phyloP scores from a whole-genome alignment of 2,329 filamentous ascomycete genomes.

The Pyricularia sp. region DNA sequence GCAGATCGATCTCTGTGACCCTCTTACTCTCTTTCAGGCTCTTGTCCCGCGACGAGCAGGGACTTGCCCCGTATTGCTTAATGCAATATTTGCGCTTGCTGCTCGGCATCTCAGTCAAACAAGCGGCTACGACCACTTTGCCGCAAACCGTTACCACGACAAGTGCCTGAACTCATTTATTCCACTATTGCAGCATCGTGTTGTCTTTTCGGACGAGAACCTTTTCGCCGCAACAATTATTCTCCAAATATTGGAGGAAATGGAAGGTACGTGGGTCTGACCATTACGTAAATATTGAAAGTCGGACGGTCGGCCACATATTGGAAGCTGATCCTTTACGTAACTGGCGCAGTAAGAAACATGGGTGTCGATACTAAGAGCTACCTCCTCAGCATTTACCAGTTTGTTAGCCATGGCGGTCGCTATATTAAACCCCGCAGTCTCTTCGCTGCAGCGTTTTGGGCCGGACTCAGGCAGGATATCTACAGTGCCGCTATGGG shows the following conservation, averaged over 20 bases:
- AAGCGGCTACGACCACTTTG: conserved; percentile 34
- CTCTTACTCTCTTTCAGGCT: conserved; percentile 36
- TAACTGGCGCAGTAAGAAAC: conserved; percentile 20
- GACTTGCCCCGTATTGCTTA: conserved; percentile 40
- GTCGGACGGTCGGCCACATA: background rate
- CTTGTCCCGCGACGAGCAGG: conserved; percentile 43
- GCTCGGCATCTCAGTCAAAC: conserved; percentile 43
- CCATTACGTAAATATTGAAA: conserved; percentile 8
- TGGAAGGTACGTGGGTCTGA: conserved; percentile 20
- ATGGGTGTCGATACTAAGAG: conserved; percentile 36
- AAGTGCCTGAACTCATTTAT: conserved; percentile 42
- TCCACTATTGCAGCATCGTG: conserved; percentile 32
- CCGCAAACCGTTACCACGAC: conserved; percentile 42
- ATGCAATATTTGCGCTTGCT: conserved; percentile 47
- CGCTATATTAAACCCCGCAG: conserved; percentile 28
- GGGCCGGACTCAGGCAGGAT: conserved; percentile 48
- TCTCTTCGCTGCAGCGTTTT: conserved; percentile 45
- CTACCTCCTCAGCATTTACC: conserved; percentile 34
- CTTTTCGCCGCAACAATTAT: conserved; percentile 47
- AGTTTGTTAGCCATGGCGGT: conserved; percentile 33
- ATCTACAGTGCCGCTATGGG: conserved; percentile 46
- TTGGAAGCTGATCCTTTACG: conserved; percentile 16
- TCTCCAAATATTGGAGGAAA: conserved; percentile 46
- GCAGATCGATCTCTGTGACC: conserved; percentile 33
- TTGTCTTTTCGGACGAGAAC: conserved; percentile 35